Conservation (phyloP, 768 basidiomycete genomes). For the Xanthoconium purpureum region DNA sequence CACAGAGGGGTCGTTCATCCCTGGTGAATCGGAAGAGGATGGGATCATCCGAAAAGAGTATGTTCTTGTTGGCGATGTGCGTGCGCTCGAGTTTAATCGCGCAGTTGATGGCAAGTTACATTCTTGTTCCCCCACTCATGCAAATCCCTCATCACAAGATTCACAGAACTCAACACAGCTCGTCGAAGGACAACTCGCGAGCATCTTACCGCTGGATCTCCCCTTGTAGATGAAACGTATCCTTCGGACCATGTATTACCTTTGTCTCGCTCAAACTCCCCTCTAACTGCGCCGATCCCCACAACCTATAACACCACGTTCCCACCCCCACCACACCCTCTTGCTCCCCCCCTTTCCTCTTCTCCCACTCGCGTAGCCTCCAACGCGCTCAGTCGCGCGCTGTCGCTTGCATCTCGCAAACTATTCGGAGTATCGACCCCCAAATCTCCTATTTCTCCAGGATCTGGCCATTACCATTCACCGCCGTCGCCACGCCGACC, state of each 20-base stretch:
- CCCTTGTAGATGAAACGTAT: slow-evolving; percentile 45
- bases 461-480: slow-evolving; percentile 36
- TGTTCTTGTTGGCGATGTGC: slow-evolving; percentile 87
- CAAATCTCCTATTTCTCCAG: slow-evolving; percentile 37
- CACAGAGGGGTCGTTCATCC: slow-evolving; percentile 66
- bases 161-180: slow-evolving; percentile 59
- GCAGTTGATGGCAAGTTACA: slow-evolving; percentile 77
- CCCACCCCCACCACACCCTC: slow-evolving; percentile 57
- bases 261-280: slow-evolving; percentile 23
- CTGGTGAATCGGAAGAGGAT: slow-evolving; percentile 83
- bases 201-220: slow-evolving; percentile 46
- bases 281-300: slow-evolving; percentile 21
- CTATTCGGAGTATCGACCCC: slow-evolving; percentile 58
- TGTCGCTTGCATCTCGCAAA: slow-evolving; percentile 80
- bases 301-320: slow-evolving; percentile 50
- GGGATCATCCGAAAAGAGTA: slow-evolving; percentile 82
- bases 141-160: slow-evolving; percentile 10
- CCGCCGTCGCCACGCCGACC: slow-evolving; percentile 57
- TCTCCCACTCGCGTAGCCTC: slow-evolving; percentile 67
- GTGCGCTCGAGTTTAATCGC: slow-evolving; percentile 88
- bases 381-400: slow-evolving; percentile 73
- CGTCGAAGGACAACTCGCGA: slow-evolving; percentile 61
- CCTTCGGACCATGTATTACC: slow-evolving; percentile 35
- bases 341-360: slow-evolving; percentile 56
- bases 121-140: neutral